Evolutionary conservation across 2,329 filamentous ascomycete genomes (phyloP).

Genomic region (Stachybotrys elegans): DNA sequence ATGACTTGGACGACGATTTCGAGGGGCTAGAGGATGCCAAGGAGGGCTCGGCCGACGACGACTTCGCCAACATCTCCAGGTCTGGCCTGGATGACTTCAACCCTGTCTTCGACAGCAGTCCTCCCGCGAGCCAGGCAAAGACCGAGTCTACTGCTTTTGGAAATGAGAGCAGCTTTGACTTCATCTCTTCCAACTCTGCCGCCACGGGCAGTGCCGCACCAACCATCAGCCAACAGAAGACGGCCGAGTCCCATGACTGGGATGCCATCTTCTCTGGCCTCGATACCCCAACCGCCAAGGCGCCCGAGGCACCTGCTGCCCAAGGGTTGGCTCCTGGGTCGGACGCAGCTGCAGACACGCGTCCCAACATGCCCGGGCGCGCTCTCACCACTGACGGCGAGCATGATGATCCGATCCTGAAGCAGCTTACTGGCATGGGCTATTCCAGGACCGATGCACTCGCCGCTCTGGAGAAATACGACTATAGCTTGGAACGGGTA

Average conservation of each 20-base stretch:
- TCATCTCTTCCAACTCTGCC: slow-evolving; percentile 37
- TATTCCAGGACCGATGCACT: slow-evolving; percentile 72
- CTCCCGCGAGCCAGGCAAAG: slow-evolving; percentile 49
- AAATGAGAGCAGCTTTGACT: slow-evolving; percentile 55
- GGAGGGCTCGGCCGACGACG: slow-evolving; percentile 73
- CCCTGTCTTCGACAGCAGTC: slow-evolving; percentile 71
- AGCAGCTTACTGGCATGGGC: slow-evolving; percentile 85
- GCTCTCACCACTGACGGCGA: slow-evolving; percentile 69
- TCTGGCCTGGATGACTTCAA: slow-evolving; percentile 75
- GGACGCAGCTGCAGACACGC: slow-evolving; percentile 11
- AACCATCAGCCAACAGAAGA: slow-evolving; percentile 30
- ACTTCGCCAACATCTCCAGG: slow-evolving; percentile 69
- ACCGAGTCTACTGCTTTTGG: slow-evolving; percentile 47
- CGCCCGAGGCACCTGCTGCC: slow-evolving; percentile 2
- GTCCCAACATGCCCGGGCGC: slow-evolving; percentile 44
- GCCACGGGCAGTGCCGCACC: slow-evolving; percentile 30
- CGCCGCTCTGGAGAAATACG: slow-evolving; percentile 82
- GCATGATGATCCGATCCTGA: slow-evolving; percentile 87
- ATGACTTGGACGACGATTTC: slow-evolving; percentile 75
- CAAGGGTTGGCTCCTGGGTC: too few species aligned
- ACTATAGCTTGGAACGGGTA: slow-evolving; percentile 95
- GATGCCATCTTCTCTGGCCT: slow-evolving; percentile 87
- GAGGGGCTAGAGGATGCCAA: slow-evolving; percentile 80
- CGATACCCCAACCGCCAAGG: slow-evolving; percentile 45
- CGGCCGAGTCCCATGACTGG: slow-evolving; percentile 71